Evolutionary conservation across 306 rosid genomes (phyloP).

Genomic region (Echinosophora koreensis): DNA sequence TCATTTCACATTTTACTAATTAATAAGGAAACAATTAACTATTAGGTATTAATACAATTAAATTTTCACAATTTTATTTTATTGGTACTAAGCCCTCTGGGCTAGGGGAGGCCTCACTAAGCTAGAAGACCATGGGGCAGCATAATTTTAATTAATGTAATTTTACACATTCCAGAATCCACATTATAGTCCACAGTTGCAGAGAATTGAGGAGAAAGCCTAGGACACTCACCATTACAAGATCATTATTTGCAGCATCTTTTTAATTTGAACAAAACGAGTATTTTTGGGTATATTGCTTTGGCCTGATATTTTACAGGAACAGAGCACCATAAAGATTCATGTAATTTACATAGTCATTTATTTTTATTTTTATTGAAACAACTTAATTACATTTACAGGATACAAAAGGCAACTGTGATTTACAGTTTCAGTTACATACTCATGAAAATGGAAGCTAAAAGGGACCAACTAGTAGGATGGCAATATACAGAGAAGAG

Average conservation of each 20-base stretch:
- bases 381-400: slow-evolving; percentile 44
- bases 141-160: not conserved
- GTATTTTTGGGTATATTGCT: not conserved
- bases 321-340: slow-evolving; percentile 12
- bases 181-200: not conserved
- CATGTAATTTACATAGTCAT: slow-evolving; percentile 50
- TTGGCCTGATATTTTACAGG: not conserved
- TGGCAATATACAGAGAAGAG: not conserved
- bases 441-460: slow-evolving; percentile 28
- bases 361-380: slow-evolving; percentile 36
- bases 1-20: too few species aligned
- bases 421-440: slow-evolving; percentile 52
- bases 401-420: slow-evolving; percentile 24
- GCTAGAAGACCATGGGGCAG: too few species aligned
- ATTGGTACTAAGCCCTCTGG: too few species aligned
- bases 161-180: not conserved
- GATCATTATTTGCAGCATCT: slow-evolving; percentile 13
- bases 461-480: slow-evolving; percentile 18
- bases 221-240: not conserved
- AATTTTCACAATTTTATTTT: too few species aligned
- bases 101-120: too few species aligned
- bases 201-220: not conserved
- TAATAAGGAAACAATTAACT: too few species aligned
- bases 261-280: slow-evolving; percentile 3
- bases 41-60: too few species aligned